phyloP scores from a whole-genome alignment of 1,284 basidiomycete genomes.

The Naganishia sp. region DNA sequence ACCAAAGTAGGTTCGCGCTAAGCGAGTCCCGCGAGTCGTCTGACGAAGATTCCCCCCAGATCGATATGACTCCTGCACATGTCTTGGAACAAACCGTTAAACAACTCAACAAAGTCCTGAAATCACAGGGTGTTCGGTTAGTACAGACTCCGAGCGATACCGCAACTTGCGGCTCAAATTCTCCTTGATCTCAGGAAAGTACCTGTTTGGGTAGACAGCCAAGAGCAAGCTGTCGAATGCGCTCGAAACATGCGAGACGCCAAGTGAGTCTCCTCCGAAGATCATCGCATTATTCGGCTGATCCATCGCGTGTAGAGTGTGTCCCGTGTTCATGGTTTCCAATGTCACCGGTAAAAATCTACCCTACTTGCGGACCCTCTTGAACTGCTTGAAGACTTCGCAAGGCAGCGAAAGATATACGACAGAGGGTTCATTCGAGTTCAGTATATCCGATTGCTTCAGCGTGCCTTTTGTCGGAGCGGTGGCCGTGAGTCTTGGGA shows the following conservation, averaged over 20 bases:
- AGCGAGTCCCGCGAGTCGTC: neutral
- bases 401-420: constrained; percentile 76
- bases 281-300: neutral
- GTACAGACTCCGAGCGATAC: constrained; percentile 35
- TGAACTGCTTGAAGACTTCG: constrained; percentile 81
- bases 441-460: constrained; percentile 60
- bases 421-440: constrained; percentile 82
- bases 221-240: constrained; percentile 71
- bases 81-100: constrained; percentile 86
- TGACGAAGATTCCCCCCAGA: constrained; percentile 56
- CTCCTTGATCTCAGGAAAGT: constrained; percentile 36
- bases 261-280: constrained; percentile 55
- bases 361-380: constrained; percentile 71
- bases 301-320: constrained; percentile 61
- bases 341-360: constrained; percentile 93
- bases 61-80: constrained; percentile 96
- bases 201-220: constrained; percentile 54
- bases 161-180: no score
- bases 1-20: constrained; percentile 69
- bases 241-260: constrained; percentile 64
- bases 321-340: constrained; percentile 89
- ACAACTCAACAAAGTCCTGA: constrained; percentile 89
- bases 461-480: constrained; percentile 93
- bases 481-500: constrained; percentile 62
- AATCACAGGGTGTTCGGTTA: constrained; percentile 86